These are phyloP conservation scores for Nissolia schottii DNA, from an alignment of 306 rosid genomes.

Conservation along the genomic window DNA sequence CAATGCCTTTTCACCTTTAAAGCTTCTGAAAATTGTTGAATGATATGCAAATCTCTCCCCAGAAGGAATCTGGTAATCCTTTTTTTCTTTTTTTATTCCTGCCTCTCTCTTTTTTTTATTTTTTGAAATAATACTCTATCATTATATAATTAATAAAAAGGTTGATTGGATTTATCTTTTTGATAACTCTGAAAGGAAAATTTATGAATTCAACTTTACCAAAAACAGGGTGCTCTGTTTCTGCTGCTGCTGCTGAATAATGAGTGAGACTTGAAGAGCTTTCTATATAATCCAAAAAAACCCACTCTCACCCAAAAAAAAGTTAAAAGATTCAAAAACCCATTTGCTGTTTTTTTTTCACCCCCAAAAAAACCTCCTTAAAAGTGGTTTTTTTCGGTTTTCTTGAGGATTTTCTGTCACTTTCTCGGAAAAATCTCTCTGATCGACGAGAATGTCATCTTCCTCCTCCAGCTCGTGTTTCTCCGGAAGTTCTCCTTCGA, in stretches of 20 bases:
- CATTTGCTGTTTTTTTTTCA: background rate
- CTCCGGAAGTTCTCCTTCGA: conserved; percentile 29
- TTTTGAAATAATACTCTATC: background rate
- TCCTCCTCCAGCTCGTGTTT: conserved; percentile 10
- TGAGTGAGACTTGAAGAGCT: conserved; percentile 16
- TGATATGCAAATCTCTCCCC: conserved; percentile 11
- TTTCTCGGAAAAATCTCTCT: conserved; percentile 7
- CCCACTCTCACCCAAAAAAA: background rate
- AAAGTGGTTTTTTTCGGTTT: background rate
- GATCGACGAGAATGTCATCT: conserved; percentile 30
- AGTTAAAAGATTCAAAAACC: background rate
- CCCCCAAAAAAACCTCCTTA: background rate
- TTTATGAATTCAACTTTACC: background rate
- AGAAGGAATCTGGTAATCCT: background rate
- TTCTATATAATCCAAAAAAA: background rate
- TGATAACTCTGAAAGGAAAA: background rate
- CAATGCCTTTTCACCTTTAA: background rate
- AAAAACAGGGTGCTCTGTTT: background rate
- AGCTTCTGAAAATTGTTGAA: background rate
- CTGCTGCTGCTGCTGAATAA: background rate
- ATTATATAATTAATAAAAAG: too few species aligned
- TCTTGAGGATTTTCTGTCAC: background rate
- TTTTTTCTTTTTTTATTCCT: background rate
- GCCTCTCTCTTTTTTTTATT: too few species aligned
- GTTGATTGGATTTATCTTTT: background rate